Evolutionary conservation across 352 stramenopile genomes (phyloP).

Genomic region (Globisporangium polare): DNA sequence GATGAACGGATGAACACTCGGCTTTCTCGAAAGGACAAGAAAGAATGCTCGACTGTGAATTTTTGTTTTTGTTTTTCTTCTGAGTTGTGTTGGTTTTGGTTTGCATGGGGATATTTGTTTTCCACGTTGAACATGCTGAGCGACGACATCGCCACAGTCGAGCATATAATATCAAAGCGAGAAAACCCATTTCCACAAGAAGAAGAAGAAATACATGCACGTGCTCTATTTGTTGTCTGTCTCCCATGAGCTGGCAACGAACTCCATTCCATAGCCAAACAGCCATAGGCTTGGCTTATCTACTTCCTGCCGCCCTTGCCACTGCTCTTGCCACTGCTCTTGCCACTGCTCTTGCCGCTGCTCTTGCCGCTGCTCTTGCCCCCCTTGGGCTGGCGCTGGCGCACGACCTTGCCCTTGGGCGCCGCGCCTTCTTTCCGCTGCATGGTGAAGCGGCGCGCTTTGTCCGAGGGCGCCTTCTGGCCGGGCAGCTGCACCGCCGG

Average conservation of each 20-base stretch:
- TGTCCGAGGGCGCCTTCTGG: slow-evolving; percentile 66
- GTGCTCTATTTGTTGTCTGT: slow-evolving; percentile 4
- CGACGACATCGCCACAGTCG: too few species aligned
- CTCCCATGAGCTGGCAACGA: not conserved
- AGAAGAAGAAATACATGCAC: not conserved
- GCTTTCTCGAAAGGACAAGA: too few species aligned
- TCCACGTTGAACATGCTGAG: too few species aligned
- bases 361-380: slow-evolving; percentile 22
- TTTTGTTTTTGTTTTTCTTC: too few species aligned
- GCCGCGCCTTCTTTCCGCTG: slow-evolving; percentile 19
- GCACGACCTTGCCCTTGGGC: slow-evolving; percentile 58
- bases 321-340: slow-evolving; percentile 10
- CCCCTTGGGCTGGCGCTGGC: slow-evolving; percentile 44
- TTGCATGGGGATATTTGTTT: too few species aligned
- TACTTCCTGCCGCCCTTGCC: not conserved
- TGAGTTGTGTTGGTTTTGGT: too few species aligned
- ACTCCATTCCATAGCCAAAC: too few species aligned
- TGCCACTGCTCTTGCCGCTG: slow-evolving; percentile 18
- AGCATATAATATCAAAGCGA: too few species aligned
- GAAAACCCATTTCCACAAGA: too few species aligned
- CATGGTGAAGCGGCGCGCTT: slow-evolving; percentile 51
- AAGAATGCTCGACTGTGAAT: too few species aligned
- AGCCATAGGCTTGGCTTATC: not conserved
- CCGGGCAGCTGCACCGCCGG: slow-evolving; percentile 40
- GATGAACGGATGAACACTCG: too few species aligned